Evolutionary conservation across 352 stramenopile genomes (phyloP).

Genomic region (Peronospora belbahrii): DNA sequence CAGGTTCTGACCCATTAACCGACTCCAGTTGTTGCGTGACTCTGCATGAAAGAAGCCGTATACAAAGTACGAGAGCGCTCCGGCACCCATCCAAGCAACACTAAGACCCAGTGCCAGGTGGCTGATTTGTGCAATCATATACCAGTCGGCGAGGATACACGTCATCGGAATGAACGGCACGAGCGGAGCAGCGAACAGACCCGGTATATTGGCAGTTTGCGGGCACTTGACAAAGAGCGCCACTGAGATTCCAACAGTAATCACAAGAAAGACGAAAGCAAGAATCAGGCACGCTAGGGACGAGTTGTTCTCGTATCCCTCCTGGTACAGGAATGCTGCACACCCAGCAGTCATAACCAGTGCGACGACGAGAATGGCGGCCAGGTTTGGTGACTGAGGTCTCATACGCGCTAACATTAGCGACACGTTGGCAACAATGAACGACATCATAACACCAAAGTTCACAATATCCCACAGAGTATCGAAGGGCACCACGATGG

Average conservation of each 20-base stretch:
- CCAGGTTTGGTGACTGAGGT: conserved; percentile 36
- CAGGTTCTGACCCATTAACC: conserved; percentile 29
- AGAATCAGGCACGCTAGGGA: conserved; percentile 32
- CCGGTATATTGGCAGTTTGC: conserved; percentile 22
- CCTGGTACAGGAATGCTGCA: conserved; percentile 50
- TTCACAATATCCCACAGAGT: conserved; percentile 82
- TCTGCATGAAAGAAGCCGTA: conserved; percentile 46
- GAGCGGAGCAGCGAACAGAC: conserved; percentile 40
- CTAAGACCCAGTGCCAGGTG: conserved; percentile 30
- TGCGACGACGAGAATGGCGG: conserved; percentile 23
- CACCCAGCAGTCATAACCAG: conserved; percentile 32
- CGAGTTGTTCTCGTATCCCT: conserved; percentile 39
- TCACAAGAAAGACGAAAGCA: conserved; percentile 37
- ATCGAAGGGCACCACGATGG: conserved; percentile 69
- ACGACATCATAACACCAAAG: conserved; percentile 80
- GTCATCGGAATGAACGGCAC: conserved; percentile 53
- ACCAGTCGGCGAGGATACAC: conserved; percentile 57
- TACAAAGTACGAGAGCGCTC: conserved; percentile 49
- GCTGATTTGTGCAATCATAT: conserved; percentile 50
- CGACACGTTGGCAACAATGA: conserved; percentile 76
- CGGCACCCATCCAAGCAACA: conserved; percentile 37
- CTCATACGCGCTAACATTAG: conserved; percentile 55
- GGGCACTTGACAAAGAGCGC: conserved; percentile 42
- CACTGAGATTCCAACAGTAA: conserved; percentile 28
- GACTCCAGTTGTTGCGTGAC: conserved; percentile 33